Evolutionary conservation across 2,329 filamentous ascomycete species (phyloP).

Genomic region (Penicillium sp.): DNA sequence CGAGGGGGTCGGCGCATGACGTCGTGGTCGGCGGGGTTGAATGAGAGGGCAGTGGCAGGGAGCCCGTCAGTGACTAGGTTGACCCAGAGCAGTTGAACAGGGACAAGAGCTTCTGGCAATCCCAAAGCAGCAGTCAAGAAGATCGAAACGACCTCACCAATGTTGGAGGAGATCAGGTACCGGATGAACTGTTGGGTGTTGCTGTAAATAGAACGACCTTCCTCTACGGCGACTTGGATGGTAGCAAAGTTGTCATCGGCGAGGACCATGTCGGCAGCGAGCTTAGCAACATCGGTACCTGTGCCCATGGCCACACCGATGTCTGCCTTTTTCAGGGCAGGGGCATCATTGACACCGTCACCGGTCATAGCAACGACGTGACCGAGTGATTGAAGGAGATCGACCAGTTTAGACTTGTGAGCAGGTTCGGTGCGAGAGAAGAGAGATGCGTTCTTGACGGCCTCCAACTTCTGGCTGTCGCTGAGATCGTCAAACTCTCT

Average conservation of each 20-base stretch:
- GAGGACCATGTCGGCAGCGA: slow-evolving; percentile 97
- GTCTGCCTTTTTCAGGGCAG: slow-evolving; percentile 95
- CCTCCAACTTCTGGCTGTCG: slow-evolving; percentile 73
- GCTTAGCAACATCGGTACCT: slow-evolving; percentile 92
- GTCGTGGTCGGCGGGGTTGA: slow-evolving; percentile 98
- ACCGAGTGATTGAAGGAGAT: slow-evolving; percentile 85
- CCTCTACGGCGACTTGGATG: slow-evolving; percentile 91
- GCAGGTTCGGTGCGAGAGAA: slow-evolving; percentile 94
- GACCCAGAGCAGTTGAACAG: slow-evolving; percentile 96
- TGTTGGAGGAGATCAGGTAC: slow-evolving; percentile 98
- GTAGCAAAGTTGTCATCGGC: slow-evolving; percentile 99
- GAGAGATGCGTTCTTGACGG: slow-evolving; percentile 78
- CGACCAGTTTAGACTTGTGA: slow-evolving; percentile 97
- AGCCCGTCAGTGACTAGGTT: slow-evolving; percentile 97
- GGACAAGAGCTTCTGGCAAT: slow-evolving; percentile 96
- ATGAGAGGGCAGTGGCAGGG: slow-evolving; percentile 90
- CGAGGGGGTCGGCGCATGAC: slow-evolving; percentile 91
- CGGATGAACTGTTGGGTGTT: slow-evolving; percentile 99
- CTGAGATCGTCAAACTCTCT: slow-evolving; percentile 87
- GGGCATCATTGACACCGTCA: slow-evolving; percentile 97
- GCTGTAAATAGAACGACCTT: slow-evolving; percentile 98
- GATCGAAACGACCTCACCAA: slow-evolving; percentile 97
- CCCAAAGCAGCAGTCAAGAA: slow-evolving; percentile 94
- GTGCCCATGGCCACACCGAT: slow-evolving; percentile 99
- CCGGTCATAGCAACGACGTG: slow-evolving; percentile 99